Percentiles rank a stretch among this genome's conserved stretches.
These are phyloP conservation scores for Annulohypoxylon truncatum DNA, from an alignment of 2,329 filamentous ascomycete genomes.

Conservation along the genomic window DNA sequence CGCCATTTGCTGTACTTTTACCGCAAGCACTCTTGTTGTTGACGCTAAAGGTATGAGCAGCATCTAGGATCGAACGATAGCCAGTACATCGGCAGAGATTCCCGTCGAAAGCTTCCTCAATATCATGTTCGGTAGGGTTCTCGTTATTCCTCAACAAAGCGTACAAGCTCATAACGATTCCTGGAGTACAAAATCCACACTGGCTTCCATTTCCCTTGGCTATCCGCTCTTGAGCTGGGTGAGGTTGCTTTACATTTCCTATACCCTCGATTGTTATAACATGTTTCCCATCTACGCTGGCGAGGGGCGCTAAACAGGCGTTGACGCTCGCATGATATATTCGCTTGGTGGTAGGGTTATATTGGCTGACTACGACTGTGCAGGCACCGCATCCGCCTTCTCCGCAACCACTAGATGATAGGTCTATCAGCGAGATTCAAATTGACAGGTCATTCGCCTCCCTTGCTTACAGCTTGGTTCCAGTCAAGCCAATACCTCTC, in stretches of 20 bases:
- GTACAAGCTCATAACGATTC: conserved; percentile 98
- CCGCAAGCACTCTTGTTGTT: conserved; percentile 62
- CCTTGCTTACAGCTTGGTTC: conserved; percentile 80
- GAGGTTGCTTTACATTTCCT: conserved; percentile 85
- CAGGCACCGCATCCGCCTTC: conserved; percentile 98
- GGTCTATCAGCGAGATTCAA: conserved; percentile 18
- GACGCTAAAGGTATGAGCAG: conserved; percentile 86
- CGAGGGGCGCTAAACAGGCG: conserved; percentile 91
- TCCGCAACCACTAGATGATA: conserved; percentile 75
- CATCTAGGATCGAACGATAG: conserved; percentile 92
- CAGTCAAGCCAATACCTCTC: conserved; percentile 90
- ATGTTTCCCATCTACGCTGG: conserved; percentile 96
- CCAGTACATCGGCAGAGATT: conserved; percentile 97
- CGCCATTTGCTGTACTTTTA: conserved; percentile 62
- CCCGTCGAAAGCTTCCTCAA: conserved; percentile 97
- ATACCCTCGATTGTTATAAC: conserved; percentile 98
- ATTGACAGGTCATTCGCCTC: not conserved
- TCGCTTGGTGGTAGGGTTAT: conserved; percentile 89
- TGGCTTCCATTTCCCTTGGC: conserved; percentile 93
- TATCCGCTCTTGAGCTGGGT: conserved; percentile 90
- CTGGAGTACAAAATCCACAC: conserved; percentile 94
- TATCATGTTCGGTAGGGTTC: conserved; percentile 79
- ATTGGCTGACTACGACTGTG: conserved; percentile 93
- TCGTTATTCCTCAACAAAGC: conserved; percentile 88
- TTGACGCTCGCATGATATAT: conserved; percentile 98